Conservation (phyloP, 2,329 filamentous ascomycete species). For the Escovopsis sp. region DNA sequence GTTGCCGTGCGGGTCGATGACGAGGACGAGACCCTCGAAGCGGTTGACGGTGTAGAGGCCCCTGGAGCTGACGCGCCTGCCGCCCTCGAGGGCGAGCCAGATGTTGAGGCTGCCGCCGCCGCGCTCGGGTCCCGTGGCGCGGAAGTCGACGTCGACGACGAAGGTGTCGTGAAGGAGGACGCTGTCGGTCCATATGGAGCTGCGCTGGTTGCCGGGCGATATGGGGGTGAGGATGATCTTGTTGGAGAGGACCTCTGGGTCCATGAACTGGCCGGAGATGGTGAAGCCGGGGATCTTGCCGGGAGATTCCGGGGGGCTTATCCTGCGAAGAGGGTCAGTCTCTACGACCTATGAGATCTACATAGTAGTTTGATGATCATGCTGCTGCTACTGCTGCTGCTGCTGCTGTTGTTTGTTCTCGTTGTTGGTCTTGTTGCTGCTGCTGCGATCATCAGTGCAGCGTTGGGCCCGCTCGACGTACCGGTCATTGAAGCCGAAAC, state of each 20-base stretch:
- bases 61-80: conserved; percentile 46
- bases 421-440: not conserved
- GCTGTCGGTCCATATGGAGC: conserved; percentile 63
- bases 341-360: no score
- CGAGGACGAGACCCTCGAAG: conserved; percentile 82
- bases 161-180: conserved; percentile 52
- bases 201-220: conserved; percentile 69
- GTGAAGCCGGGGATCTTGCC: conserved; percentile 38
- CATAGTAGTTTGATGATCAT: no score
- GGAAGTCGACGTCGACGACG: conserved; percentile 74
- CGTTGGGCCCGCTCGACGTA: conserved; percentile 17
- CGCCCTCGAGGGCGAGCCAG: conserved; percentile 68
- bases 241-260: conserved; percentile 62
- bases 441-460: not conserved
- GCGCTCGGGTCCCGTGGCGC: conserved; percentile 70
- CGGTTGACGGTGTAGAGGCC: conserved; percentile 73
- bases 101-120: conserved; percentile 83
- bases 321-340: conserved; percentile 25
- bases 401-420: no score
- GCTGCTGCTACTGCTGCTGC: no score
- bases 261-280: conserved; percentile 36
- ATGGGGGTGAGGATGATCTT: conserved; percentile 84
- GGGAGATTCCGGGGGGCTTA: conserved; percentile 43
- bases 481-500: conserved; percentile 59
- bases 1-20: conserved; percentile 65